phyloP scores from a whole-genome alignment of 1,284 basidiomycete genomes.

The Vanrija sp. region DNA sequence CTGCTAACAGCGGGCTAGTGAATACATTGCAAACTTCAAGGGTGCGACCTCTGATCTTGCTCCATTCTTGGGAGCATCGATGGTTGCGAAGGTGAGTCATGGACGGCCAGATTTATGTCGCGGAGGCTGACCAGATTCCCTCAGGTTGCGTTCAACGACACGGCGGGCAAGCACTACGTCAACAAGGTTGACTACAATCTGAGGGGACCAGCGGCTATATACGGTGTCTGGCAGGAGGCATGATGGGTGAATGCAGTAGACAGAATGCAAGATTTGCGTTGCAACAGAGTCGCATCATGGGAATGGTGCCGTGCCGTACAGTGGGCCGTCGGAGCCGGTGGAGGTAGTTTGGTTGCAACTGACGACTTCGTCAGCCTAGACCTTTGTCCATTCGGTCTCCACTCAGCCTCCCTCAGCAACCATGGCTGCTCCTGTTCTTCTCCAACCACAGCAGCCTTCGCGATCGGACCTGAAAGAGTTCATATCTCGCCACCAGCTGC shows the following conservation, averaged over 20 bases:
- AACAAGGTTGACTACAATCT: slow-evolving; percentile 49
- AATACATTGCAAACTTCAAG: slow-evolving; percentile 87
- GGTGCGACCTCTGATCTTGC: slow-evolving; percentile 77
- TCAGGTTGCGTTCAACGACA: slow-evolving; percentile 35
- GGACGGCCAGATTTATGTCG: not conserved
- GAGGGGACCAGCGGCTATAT: slow-evolving; percentile 43
- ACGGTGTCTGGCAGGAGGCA: slow-evolving; percentile 27
- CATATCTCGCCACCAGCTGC: slow-evolving; percentile 63
- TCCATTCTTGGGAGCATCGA: slow-evolving; percentile 79
- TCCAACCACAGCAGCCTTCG: slow-evolving; percentile 19
- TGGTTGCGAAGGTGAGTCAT: slow-evolving; percentile 70
- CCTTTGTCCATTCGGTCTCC: not conserved
- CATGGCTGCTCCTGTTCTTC: slow-evolving; percentile 6
- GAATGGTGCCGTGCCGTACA: no score
- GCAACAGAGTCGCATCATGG: not conserved
- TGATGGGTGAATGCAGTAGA: not conserved
- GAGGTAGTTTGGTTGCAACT: not conserved
- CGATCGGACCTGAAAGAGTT: slow-evolving; percentile 56
- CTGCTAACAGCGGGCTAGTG: slow-evolving; percentile 37
- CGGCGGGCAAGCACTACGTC: slow-evolving; percentile 40
- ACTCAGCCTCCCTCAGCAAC: not conserved
- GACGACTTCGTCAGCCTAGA: not conserved
- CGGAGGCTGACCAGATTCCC: slow-evolving; percentile 4
- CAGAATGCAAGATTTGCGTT: not conserved
- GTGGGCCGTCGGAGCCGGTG: not conserved